Percentiles rank a stretch among this genome's conserved stretches.
Evolutionary conservation across 1,139 yeast genomes (phyloP).

Genomic region (Zygosaccharomyces pseudobailii): DNA sequence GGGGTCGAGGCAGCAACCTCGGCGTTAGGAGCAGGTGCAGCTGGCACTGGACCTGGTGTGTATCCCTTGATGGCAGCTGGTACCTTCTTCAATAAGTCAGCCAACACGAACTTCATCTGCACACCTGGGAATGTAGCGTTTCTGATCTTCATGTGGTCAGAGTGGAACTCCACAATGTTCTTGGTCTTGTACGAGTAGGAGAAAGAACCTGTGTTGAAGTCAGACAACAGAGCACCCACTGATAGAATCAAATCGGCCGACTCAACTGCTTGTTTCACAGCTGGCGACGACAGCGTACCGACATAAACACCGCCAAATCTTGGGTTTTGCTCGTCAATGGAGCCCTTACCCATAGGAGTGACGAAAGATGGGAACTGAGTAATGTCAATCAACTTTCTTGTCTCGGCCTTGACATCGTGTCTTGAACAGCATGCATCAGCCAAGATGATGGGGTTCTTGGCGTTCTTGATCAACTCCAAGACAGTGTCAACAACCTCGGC

Average conservation of each 20-base stretch:
- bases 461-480: conserved; percentile 46
- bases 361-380: conserved; percentile 82
- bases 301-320: conserved; percentile 85
- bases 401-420: conserved; percentile 63
- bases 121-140: conserved; percentile 74
- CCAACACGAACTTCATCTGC: conserved; percentile 68
- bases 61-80: conserved; percentile 40
- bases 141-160: conserved; percentile 76
- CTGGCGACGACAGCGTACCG: conserved; percentile 73
- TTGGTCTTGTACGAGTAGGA: conserved; percentile 75
- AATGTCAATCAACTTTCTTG: conserved; percentile 53
- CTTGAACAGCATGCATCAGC: conserved; percentile 87
- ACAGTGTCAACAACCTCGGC: conserved; percentile 62
- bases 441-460: conserved; percentile 67
- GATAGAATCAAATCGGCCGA: conserved; percentile 70
- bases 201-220: conserved; percentile 87
- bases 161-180: conserved; percentile 82
- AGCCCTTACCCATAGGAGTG: conserved; percentile 89
- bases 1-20: conserved; percentile 36
- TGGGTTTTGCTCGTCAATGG: conserved; percentile 66
- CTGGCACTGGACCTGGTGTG: conserved; percentile 46
- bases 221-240: conserved; percentile 78
- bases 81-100: conserved; percentile 42
- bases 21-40: conserved; percentile 44
- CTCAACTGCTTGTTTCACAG: conserved; percentile 72